These are phyloP conservation scores for Crucihimalaya himalaica DNA, from an alignment of 345 rosid species.

Conservation along the genomic window DNA sequence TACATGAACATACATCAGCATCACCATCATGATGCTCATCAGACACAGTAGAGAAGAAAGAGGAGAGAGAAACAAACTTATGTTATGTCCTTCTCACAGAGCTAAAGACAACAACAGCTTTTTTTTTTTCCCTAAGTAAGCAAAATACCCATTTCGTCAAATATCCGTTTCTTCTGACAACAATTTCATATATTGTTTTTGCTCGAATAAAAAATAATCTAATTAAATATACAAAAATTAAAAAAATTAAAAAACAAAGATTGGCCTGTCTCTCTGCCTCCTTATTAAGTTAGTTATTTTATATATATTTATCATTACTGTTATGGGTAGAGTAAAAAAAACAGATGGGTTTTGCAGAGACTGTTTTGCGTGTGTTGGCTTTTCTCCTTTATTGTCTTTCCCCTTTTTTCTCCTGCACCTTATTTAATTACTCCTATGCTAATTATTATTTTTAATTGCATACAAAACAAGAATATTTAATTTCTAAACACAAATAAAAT, in stretches of 20 bases:
- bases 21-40: constrained; percentile 35
- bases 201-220: not conserved
- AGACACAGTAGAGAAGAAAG: not conserved
- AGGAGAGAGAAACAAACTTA: constrained; percentile 33
- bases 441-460: not conserved
- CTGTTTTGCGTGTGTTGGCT: constrained; percentile 43
- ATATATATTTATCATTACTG: constrained; percentile 26
- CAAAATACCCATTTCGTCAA: constrained; percentile 33
- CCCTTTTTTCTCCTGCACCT: constrained; percentile 27
- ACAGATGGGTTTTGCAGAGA: constrained; percentile 38
- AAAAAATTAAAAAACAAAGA: constrained; percentile 31
- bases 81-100: constrained; percentile 37
- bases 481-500: not conserved
- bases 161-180: constrained; percentile 40
- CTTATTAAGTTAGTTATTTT: constrained; percentile 21
- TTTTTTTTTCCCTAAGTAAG: constrained; percentile 4
- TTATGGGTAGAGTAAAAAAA: constrained; percentile 35
- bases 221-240: not conserved
- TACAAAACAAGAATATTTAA: not conserved
- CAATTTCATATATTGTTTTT: constrained; percentile 8
- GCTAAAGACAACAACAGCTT: constrained; percentile 32
- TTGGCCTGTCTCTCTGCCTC: constrained; percentile 35
- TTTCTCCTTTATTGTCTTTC: constrained; percentile 39
- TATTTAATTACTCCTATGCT: not conserved
- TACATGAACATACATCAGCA: constrained; percentile 38